Conservation (phyloP, 2,329 filamentous ascomycete species). For the Microsporum canis region DNA sequence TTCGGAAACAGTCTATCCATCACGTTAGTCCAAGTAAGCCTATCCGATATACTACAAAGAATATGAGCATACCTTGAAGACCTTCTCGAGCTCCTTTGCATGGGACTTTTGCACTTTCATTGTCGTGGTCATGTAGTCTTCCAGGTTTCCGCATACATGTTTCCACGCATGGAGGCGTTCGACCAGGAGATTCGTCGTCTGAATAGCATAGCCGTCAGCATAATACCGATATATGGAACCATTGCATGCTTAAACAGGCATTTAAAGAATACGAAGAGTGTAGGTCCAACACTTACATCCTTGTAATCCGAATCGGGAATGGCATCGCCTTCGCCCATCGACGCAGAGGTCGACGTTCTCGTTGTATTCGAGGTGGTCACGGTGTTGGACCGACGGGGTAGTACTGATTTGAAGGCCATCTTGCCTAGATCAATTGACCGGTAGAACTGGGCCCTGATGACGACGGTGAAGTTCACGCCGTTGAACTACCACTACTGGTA, state of each 20-base stretch:
- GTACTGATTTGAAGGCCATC: not conserved
- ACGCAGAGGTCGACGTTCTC: slow-evolving; percentile 8
- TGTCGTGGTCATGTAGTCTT: slow-evolving; percentile 75
- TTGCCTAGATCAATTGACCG: not conserved
- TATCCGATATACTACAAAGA: not conserved
- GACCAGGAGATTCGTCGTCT: slow-evolving; percentile 69
- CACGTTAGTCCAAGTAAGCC: slow-evolving; percentile 8
- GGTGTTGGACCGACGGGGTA: slow-evolving; percentile 9
- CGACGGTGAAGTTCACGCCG: not conserved
- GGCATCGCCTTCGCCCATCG: slow-evolving; percentile 18
- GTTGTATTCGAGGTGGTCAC: slow-evolving; percentile 16
- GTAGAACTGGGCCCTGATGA: not conserved
- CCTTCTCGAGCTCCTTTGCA: slow-evolving; percentile 89
- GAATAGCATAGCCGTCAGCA: not conserved
- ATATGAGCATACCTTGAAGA: slow-evolving; percentile 56
- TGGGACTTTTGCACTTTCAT: slow-evolving; percentile 78
- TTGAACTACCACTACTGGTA: not conserved
- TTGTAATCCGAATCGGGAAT: slow-evolving; percentile 30
- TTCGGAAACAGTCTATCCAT: slow-evolving; percentile 60
- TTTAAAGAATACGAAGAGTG: too few species aligned
- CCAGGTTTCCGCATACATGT: slow-evolving; percentile 79
- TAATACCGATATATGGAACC: not conserved
- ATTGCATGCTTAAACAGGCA: not conserved
- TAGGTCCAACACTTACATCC: slow-evolving; percentile 18
- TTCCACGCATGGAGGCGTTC: slow-evolving; percentile 94